Base-by-base conservation (phyloP, 2,329 filamentous ascomycete species). In the Dactylellina leptospora region DNA sequence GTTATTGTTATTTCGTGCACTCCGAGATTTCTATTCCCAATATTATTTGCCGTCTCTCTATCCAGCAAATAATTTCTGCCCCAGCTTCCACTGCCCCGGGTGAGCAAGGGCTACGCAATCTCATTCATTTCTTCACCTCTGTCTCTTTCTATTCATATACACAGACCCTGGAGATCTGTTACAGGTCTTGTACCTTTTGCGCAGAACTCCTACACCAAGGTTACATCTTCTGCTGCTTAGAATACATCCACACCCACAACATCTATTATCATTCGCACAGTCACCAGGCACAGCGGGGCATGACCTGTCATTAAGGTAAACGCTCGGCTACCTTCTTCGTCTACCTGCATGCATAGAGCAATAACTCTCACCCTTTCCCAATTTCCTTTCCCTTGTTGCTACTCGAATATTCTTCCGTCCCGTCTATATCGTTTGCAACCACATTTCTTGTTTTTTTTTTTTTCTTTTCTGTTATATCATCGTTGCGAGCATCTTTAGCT, bases 281-380 rank as follows among this genome's bases (percentile, higher is more conserved):
- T 71, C 58, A 63, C 58, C 59, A 53, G 55, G 55, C 55, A 48
- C 56, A 38, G 66, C 66, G 66, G 66, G 58, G 58, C 59, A 71
- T 63, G 58, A 71, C 66, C 45, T 63, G 51, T 62, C 51, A 71
- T 44, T 63, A 71, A 71, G 66, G 66, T 71, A 71, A 71, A 71
- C 66, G 66, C 66, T 60, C 51, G 66, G 59, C 44, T 71, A 71
- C 66, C 58, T 48, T 71, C 66, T 71, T 71, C 66, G 59, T 71
- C 66, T 63, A 63, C 66, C n/a, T 71, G 66, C 66, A 71, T 71
- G 58, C 51, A 71, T 58, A 51, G 44, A 62, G 54, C 56, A 22
- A 62, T 62, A 63, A 30, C 56, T 71, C 42, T 55, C 51, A 58
- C 53, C 60, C 66, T 66, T 66, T 28, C 22, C 40, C 38, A 71